phyloP scores from a whole-genome alignment of 768 basidiomycete genomes.

The Calocybe indica region DNA sequence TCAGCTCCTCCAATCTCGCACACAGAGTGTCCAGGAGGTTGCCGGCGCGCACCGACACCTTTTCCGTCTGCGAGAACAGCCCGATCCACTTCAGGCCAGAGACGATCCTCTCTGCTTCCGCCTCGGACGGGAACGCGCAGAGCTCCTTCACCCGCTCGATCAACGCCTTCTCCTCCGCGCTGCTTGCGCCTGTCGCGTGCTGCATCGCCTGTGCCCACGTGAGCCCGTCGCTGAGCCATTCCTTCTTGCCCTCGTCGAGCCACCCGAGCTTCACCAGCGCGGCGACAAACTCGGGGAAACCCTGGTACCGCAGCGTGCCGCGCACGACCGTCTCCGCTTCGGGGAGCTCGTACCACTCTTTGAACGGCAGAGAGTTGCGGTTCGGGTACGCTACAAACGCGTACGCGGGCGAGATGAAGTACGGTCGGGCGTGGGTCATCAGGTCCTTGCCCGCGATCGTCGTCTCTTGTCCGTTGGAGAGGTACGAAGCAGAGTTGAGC shows the following conservation, averaged over 20 bases:
- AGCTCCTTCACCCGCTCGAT: slow-evolving; percentile 65
- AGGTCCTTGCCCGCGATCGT: slow-evolving; percentile 74
- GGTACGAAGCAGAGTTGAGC: slow-evolving; percentile 83
- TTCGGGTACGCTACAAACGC: slow-evolving; percentile 98
- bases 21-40: slow-evolving; percentile 95
- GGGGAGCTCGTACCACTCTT: slow-evolving; percentile 86
- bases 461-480: slow-evolving; percentile 57
- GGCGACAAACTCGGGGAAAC: slow-evolving; percentile 93
- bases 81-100: slow-evolving; percentile 94
- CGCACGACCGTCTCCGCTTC: slow-evolving; percentile 91
- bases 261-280: slow-evolving; percentile 85
- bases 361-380: slow-evolving; percentile 87
- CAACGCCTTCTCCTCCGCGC: slow-evolving; percentile 67
- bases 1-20: slow-evolving; percentile 81
- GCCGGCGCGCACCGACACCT: slow-evolving; percentile 53
- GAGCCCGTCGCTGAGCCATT: slow-evolving; percentile 68
- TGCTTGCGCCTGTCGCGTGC: slow-evolving; percentile 63
- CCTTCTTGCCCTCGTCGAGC: slow-evolving; percentile 70
- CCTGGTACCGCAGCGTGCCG: slow-evolving; percentile 92
- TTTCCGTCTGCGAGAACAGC: slow-evolving; percentile 64
- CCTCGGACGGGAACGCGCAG: slow-evolving; percentile 65
- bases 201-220: slow-evolving; percentile 85
- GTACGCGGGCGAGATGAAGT: slow-evolving; percentile 92
- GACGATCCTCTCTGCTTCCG: slow-evolving; percentile 72
- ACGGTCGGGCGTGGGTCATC: slow-evolving; percentile 88